Evolutionary conservation across 768 basidiomycete species (phyloP), one percentile per base, ranked within the genome.

Genomic region (Thelephora ganbajun): DNA sequence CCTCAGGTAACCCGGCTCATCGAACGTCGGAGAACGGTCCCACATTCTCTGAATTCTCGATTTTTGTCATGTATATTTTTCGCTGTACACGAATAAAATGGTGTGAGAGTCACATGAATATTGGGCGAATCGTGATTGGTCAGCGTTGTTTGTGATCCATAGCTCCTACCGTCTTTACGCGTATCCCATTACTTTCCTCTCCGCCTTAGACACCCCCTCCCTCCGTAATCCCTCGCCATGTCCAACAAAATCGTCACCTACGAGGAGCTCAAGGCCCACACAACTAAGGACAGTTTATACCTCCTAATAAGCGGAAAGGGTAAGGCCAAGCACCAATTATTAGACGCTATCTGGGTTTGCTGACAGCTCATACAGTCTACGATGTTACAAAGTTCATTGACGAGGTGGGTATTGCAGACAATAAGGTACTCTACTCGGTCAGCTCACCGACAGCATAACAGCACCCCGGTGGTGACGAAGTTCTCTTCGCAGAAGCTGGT

Each of bases 381-480:
- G 76, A 94, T 67, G 82, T 83, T 53, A 80, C 90, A 35, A 84
- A 85, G 61, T 98, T 98, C 76, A 69, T 92, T 57, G 93, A 97
- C 68, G 93, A 94, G 79, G 90, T 88, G 61, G 49, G 68, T 59
- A 11, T 22, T 19, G 22, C 11, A n/a, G 11, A 16, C 18, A 16
- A 16, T 43, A 3, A 37, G 34, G n/a, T 46, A n/a, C 12, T 33
- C 11, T 30, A 5, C 18, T 34, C 39, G 22, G 6, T n/a, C 44
- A 30, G 22, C 14, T 47, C 48, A 48, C n/a, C 26, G 45, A 13
- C 33, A 30, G 12, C 34, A 7, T 23, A 35, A 7, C 43, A 88
- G 93, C 93, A 96, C 61, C 93, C 92, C 19, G 94, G 94, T 63
- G 96, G 96, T 53, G 96, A 98, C 69, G 96, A 99, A 70, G 94